Percentiles rank a stretch among this genome's conserved stretches.
Evolutionary conservation across 352 stramenopile genomes (phyloP).

Genomic region (Phytophthora syringae): DNA sequence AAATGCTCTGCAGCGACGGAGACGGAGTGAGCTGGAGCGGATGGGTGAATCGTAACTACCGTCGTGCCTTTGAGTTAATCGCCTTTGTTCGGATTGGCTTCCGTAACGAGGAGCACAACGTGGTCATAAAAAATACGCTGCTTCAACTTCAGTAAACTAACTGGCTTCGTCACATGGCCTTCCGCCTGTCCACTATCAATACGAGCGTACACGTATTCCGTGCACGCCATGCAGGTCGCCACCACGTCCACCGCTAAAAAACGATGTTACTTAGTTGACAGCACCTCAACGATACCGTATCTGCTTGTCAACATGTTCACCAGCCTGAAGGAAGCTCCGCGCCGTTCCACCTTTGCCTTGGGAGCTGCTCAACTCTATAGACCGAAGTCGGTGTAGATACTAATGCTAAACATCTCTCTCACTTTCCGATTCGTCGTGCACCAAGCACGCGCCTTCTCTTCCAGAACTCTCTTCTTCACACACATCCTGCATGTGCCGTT

Average conservation of each 20-base stretch:
- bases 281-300: slow-evolving; percentile 17
- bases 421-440: slow-evolving; percentile 30
- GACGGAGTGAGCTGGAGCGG: slow-evolving; percentile 13
- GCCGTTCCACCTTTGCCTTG: slow-evolving; percentile 22
- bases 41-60: slow-evolving; percentile 13
- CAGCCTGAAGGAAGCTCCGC: slow-evolving; percentile 7
- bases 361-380: slow-evolving; percentile 8
- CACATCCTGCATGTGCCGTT: slow-evolving; percentile 19
- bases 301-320: slow-evolving; percentile 28
- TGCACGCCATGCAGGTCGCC: neutral
- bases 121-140: too few relatives aligned
- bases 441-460: slow-evolving; percentile 3
- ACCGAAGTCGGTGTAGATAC: slow-evolving; percentile 12
- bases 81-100: too few relatives aligned
- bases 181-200: too few relatives aligned
- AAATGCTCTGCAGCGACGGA: slow-evolving; percentile 15
- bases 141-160: too few relatives aligned
- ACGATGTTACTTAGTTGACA: slow-evolving; percentile 19
- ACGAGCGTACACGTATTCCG: too few relatives aligned
- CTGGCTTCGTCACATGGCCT: too few relatives aligned
- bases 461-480: neutral
- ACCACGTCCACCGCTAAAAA: neutral
- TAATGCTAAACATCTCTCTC: too few relatives aligned
- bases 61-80: too few relatives aligned
- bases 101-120: too few relatives aligned